Percentiles rank a stretch among this genome's conserved stretches.
These are phyloP conservation scores for Candida xiaguanensis DNA, from an alignment of 805 yeast species.

Conservation along the genomic window DNA sequence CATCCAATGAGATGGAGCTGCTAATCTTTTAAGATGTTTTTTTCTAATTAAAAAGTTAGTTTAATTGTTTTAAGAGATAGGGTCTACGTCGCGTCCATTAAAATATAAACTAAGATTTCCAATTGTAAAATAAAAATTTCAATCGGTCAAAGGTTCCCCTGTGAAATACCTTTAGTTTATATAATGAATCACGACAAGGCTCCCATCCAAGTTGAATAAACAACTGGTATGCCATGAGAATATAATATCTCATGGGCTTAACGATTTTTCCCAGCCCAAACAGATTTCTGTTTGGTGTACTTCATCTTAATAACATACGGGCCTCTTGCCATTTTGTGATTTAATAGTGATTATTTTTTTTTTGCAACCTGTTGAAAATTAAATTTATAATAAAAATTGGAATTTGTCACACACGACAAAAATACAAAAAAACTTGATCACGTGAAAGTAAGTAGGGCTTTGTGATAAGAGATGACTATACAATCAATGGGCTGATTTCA, in stretches of 20 bases:
- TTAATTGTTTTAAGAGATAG: background rate
- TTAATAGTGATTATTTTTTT: too few species aligned
- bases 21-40: conserved; percentile 99
- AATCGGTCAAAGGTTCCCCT: too few species aligned
- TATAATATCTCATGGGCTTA: conserved; percentile 9
- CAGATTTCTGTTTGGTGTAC: conserved; percentile 9
- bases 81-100: conserved; percentile 7
- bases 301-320: conserved; percentile 36
- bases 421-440: too few species aligned
- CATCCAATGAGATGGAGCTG: conserved; percentile 99
- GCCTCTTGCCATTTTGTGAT: conserved; percentile 49
- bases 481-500: too few species aligned
- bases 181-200: conserved; percentile 42
- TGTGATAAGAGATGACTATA: too few species aligned
- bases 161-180: too few species aligned
- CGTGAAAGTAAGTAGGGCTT: too few species aligned
- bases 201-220: conserved; percentile 36
- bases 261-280: conserved; percentile 11
- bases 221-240: conserved; percentile 11
- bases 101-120: too few species aligned
- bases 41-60: conserved; percentile 52
- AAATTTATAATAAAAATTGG: too few species aligned
- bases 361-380: too few species aligned
- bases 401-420: too few species aligned
- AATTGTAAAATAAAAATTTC: too few species aligned